Conservation (phyloP, 129 eudicot species). For the Tagetes patula region DNA sequence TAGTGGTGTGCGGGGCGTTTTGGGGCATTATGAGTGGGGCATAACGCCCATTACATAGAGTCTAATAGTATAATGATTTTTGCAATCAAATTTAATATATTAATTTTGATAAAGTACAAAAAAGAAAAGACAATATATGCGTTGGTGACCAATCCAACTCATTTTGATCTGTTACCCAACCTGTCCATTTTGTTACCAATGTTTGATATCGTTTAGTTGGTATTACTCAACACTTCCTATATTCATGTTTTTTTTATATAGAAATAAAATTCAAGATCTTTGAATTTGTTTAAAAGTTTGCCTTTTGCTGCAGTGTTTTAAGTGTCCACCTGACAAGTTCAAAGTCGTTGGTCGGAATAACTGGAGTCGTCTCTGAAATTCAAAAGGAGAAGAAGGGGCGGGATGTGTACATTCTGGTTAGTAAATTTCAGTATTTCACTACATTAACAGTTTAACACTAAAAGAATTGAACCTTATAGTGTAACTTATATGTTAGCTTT, state of each 20-base stretch:
- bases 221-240: slow-evolving; percentile 3
- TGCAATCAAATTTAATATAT: neutral
- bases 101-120: neutral
- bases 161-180: neutral
- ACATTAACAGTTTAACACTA: neutral
- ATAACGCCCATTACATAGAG: too few relatives aligned
- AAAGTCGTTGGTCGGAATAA: slow-evolving; percentile 90
- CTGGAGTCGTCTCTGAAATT: slow-evolving; percentile 87
- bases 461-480: neutral
- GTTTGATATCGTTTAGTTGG: neutral
- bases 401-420: slow-evolving; percentile 90
- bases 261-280: neutral
- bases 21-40: too few relatives aligned
- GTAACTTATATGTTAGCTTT: neutral
- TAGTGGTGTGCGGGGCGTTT: too few relatives aligned
- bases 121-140: neutral
- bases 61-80: neutral
- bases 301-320: slow-evolving; percentile 59
- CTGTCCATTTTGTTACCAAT: neutral
- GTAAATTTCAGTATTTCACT: slow-evolving; percentile 24
- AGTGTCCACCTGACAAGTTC: slow-evolving; percentile 94
- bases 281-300: neutral
- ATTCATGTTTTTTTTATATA: neutral
- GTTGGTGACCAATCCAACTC: neutral
- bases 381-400: slow-evolving; percentile 98